Evolutionary conservation across 2,329 filamentous ascomycete species (phyloP).

Genomic region (Monilinia aucupariae): DNA sequence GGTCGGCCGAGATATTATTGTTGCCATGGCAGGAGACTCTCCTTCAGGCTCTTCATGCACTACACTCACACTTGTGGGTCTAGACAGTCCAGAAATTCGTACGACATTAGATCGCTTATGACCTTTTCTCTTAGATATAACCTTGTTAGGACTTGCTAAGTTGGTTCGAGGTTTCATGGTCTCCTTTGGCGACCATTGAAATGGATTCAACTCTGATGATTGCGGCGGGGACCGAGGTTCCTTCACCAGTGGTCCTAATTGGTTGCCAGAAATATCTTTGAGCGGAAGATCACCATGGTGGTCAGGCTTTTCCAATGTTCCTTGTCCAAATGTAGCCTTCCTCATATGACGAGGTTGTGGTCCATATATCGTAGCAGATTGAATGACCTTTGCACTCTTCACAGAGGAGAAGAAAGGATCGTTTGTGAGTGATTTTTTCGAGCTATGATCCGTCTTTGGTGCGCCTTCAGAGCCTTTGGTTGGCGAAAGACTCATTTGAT

Average conservation of each 20-base stretch:
- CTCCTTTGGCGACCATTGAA: slow-evolving; percentile 30
- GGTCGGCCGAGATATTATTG: slow-evolving; percentile 15
- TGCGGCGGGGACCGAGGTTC: neutral
- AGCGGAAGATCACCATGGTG: slow-evolving; percentile 22
- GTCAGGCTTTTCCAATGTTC: slow-evolving; percentile 16
- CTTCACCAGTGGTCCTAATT: slow-evolving; percentile 15
- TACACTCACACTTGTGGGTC: slow-evolving; percentile 25
- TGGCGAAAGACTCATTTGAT: slow-evolving; percentile 19
- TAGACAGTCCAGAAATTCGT: slow-evolving; percentile 28
- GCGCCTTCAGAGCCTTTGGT: slow-evolving; percentile 19
- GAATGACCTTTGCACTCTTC: slow-evolving; percentile 21
- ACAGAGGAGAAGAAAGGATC: slow-evolving; percentile 29
- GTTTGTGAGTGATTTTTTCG: slow-evolving; percentile 3
- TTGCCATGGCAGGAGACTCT: slow-evolving; percentile 17
- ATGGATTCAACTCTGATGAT: slow-evolving; percentile 23
- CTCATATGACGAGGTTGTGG: slow-evolving; percentile 26
- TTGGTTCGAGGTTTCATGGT: slow-evolving; percentile 20
- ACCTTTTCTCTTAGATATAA: slow-evolving; percentile 20
- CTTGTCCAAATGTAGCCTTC: slow-evolving; percentile 29
- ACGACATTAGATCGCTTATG: slow-evolving; percentile 30
- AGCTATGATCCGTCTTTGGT: neutral
- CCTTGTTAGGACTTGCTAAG: slow-evolving; percentile 18
- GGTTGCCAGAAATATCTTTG: slow-evolving; percentile 26
- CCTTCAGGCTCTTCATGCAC: slow-evolving; percentile 30
- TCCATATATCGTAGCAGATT: slow-evolving; percentile 16